phyloP scores from a whole-genome alignment of 2,329 filamentous ascomycete genomes.

The Pseudogymnoascus sp. region DNA sequence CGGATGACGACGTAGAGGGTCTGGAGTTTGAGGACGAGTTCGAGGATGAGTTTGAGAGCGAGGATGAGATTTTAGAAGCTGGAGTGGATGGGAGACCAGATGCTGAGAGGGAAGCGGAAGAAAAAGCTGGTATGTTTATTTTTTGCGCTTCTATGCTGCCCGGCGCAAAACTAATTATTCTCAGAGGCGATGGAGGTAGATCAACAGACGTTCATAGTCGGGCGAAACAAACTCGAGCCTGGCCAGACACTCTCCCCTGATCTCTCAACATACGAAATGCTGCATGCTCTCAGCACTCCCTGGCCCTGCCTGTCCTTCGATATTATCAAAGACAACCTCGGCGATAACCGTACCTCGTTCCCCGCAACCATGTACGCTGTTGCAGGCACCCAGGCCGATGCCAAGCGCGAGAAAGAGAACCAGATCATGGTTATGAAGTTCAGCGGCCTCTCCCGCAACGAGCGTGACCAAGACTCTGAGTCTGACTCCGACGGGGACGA shows the following conservation, averaged over 20 bases:
- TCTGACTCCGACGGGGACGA: constrained; percentile 62
- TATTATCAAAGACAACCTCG: constrained; percentile 75
- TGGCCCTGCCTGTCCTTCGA: constrained; percentile 98
- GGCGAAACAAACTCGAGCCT: constrained; percentile 80
- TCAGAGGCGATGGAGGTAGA: constrained; percentile 84
- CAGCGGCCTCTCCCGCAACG: constrained; percentile 83
- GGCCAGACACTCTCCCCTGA: constrained; percentile 90
- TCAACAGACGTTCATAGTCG: constrained; percentile 91
- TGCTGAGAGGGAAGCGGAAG: constrained; percentile 84
- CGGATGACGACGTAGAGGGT: constrained; percentile 60
- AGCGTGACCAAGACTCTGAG: constrained; percentile 57
- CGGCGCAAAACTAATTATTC: constrained; percentile 16
- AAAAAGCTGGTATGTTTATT: constrained; percentile 54
- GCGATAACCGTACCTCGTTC: constrained; percentile 85
- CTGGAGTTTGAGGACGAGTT: constrained; percentile 94
- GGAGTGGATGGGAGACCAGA: constrained; percentile 90
- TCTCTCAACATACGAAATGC: constrained; percentile 92
- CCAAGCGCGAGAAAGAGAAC: constrained; percentile 69
- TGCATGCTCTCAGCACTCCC: constrained; percentile 85
- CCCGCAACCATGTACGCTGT: constrained; percentile 94
- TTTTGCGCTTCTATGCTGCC: not conserved
- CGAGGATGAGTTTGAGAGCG: constrained; percentile 83
- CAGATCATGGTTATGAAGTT: constrained; percentile 95
- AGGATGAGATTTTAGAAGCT: constrained; percentile 88
- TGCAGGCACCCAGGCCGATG: constrained; percentile 86